Evolutionary conservation across 768 basidiomycete genomes (phyloP).

Genomic region (Fistulinella prunicolor): DNA sequence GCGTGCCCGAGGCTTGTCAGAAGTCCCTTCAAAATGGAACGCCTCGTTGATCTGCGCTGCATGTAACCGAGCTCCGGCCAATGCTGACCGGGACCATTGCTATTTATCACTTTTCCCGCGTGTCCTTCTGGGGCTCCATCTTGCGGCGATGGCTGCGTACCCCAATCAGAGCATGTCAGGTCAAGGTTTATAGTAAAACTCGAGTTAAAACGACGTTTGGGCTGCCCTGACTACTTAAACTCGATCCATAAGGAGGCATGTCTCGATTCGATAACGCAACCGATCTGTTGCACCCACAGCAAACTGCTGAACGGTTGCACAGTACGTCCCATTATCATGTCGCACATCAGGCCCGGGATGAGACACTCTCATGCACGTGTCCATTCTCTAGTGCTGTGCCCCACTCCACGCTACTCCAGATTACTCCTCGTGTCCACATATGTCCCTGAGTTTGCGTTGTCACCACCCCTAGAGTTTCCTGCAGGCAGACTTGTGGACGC

Average conservation of each 20-base stretch:
- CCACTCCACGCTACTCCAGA: too few relatives aligned
- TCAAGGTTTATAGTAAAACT: slow-evolving; percentile 9
- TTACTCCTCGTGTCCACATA: slow-evolving; percentile 17
- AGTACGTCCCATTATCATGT: background rate
- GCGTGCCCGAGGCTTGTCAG: slow-evolving; percentile 23
- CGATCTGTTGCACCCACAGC: background rate
- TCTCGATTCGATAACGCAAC: too few relatives aligned
- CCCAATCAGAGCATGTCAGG: background rate
- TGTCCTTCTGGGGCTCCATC: slow-evolving; percentile 1
- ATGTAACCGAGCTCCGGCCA: slow-evolving; percentile 9
- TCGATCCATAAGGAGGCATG: too few relatives aligned
- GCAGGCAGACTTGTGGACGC: slow-evolving; percentile 26
- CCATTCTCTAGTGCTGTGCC: slow-evolving; percentile 10
- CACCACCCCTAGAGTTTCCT: slow-evolving; percentile 15
- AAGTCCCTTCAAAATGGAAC: slow-evolving; percentile 19
- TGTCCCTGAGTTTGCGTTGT: slow-evolving; percentile 14
- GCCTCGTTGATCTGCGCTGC: slow-evolving; percentile 20
- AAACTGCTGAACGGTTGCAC: slow-evolving; percentile 1
- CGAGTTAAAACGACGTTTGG: too few relatives aligned
- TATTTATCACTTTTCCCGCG: slow-evolving; percentile 1
- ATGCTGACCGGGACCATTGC: background rate
- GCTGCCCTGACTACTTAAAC: background rate
- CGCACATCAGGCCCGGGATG: slow-evolving; percentile 1
- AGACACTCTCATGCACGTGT: slow-evolving; percentile 24
- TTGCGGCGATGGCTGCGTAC: background rate